Conservation (phyloP, 2,329 filamentous ascomycete species). For the Fusarium falciforme region DNA sequence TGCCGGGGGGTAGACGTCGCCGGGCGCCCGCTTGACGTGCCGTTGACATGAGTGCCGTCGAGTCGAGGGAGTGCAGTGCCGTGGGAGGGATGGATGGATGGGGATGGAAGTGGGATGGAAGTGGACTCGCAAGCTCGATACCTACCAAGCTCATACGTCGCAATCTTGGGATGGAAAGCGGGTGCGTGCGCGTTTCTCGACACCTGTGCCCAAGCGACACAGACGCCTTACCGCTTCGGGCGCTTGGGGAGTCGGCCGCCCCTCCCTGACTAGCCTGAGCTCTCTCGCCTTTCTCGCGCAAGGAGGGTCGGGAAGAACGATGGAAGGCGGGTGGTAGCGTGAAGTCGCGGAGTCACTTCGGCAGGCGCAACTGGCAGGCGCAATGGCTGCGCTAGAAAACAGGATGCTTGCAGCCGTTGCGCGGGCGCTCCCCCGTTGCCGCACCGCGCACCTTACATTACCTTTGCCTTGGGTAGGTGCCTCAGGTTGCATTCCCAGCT, state of each 20-base stretch:
- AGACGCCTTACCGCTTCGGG: conserved; percentile 44
- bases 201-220: conserved; percentile 26
- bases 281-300: conserved; percentile 1
- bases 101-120: neutral
- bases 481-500: neutral
- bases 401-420: conserved; percentile 31
- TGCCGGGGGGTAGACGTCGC: conserved; percentile 10
- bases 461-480: neutral
- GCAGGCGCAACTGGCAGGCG: conserved; percentile 27
- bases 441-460: conserved; percentile 23
- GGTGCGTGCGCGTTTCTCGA: conserved; percentile 35
- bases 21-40: conserved; percentile 40
- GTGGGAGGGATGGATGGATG: neutral
- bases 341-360: conserved; percentile 32
- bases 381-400: conserved; percentile 35
- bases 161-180: conserved; percentile 29
- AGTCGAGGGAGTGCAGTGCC: conserved; percentile 31
- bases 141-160: neutral
- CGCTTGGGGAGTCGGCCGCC: conserved; percentile 24
- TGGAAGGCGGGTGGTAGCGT: conserved; percentile 22
- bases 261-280: neutral
- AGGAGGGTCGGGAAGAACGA: conserved; percentile 10
- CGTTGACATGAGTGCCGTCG: conserved; percentile 38
- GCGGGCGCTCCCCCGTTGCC: conserved; percentile 24
- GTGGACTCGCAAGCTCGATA: neutral